Percentiles rank a stretch among this genome's conserved stretches.
phyloP scores from a whole-genome alignment of 257 asterid species.

The Leonotis leonurus region DNA sequence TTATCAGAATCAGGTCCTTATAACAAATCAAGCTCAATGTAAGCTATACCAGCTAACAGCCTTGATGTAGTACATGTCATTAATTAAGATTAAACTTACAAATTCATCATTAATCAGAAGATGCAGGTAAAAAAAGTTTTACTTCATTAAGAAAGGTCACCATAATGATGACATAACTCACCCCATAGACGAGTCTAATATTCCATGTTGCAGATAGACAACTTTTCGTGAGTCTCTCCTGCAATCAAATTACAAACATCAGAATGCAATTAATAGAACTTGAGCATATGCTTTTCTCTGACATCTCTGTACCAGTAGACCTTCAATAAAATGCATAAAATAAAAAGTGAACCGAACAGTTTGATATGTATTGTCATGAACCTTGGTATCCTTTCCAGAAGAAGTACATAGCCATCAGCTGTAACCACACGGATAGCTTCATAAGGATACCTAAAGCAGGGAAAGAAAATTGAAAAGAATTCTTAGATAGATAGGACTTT shows the following conservation, averaged over 20 bases:
- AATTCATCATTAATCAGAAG: too few species aligned
- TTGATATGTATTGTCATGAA: constrained; percentile 19
- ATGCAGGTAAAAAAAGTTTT: too few species aligned
- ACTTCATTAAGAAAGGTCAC: too few species aligned
- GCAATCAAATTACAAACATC: constrained; percentile 25
- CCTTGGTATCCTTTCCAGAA: constrained; percentile 96
- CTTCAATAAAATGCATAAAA: not conserved
- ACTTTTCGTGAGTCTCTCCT: constrained; percentile 89
- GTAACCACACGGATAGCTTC: constrained; percentile 91
- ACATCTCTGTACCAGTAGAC: not conserved
- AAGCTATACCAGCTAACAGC: too few species aligned
- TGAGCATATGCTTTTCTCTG: not conserved
- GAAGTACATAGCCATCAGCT: constrained; percentile 91
- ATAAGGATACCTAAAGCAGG: constrained; percentile 70
- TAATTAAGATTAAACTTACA: too few species aligned
- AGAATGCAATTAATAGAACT: constrained; percentile 6
- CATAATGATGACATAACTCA: constrained; percentile 34
- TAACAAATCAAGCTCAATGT: too few species aligned
- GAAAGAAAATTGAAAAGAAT: not conserved
- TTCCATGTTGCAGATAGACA: constrained; percentile 94
- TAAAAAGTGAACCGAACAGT: not conserved
- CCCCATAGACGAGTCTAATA: constrained; percentile 99
- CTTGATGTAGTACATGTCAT: too few species aligned
- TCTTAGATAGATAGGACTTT: not conserved
- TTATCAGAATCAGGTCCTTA: too few species aligned